Conservation (phyloP, 2,329 filamentous ascomycete species). For the Trichoderma sp. region DNA sequence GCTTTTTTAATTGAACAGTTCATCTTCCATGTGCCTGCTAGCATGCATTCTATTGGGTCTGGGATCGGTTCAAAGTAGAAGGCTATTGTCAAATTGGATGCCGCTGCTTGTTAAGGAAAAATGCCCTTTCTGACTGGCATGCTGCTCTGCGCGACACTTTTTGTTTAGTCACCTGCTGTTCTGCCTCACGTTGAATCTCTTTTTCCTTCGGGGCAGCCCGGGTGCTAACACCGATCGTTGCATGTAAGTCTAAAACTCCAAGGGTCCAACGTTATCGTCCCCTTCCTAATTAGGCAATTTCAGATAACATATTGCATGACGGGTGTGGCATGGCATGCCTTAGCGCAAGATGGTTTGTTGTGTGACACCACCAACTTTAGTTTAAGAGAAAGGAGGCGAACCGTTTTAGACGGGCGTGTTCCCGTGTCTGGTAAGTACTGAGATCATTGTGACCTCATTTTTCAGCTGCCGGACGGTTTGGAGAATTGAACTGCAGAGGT, state of each 20-base stretch:
- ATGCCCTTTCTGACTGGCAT: background rate
- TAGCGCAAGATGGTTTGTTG: slow-evolving; percentile 2
- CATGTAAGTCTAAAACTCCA: background rate
- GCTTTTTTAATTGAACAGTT: no score
- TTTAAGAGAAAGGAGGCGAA: background rate
- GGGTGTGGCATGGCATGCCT: background rate
- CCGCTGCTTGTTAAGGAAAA: background rate
- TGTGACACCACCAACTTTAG: background rate
- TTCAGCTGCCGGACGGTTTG: background rate
- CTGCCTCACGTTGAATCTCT: background rate
- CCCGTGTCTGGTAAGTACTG: background rate
- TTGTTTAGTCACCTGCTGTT: background rate
- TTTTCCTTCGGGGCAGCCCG: slow-evolving; percentile 1
- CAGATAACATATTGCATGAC: slow-evolving; percentile 5
- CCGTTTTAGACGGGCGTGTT: slow-evolving; percentile 11
- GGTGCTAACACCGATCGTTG: background rate
- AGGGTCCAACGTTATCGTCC: slow-evolving; percentile 16
- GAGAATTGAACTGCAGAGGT: background rate
- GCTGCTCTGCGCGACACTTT: background rate
- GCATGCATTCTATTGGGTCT: background rate
- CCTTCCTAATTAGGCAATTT: slow-evolving; percentile 22
- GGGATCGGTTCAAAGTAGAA: background rate
- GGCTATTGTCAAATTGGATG: no score
- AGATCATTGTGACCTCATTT: slow-evolving; percentile 14
- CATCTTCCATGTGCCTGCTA: background rate